phyloP scores from a whole-genome alignment of 164 flowering plant species.

The Akebia trifoliata region DNA sequence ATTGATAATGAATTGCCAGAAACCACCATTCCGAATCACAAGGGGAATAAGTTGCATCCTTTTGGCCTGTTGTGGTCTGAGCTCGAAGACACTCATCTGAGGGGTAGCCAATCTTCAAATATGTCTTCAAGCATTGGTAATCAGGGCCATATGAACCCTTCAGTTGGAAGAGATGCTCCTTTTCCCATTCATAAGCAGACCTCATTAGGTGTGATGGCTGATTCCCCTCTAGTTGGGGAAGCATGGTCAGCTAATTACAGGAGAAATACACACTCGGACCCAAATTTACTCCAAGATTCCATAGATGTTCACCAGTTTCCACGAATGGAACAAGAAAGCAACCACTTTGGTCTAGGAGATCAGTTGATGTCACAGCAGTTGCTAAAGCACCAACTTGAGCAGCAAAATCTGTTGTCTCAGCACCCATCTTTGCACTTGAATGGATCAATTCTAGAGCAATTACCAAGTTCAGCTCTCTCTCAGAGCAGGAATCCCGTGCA shows the following conservation, averaged over 20 bases:
- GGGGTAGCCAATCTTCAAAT: conserved; percentile 40
- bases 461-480: conserved; percentile 31
- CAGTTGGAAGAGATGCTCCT: conserved; percentile 28
- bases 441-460: conserved; percentile 47
- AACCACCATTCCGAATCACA: conserved; percentile 25
- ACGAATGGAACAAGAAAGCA: conserved; percentile 48
- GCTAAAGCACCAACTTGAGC: conserved; percentile 57
- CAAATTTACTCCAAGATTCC: conserved; percentile 32
- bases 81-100: conserved; percentile 45
- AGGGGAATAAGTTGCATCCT: conserved; percentile 59
- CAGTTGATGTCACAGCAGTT: conserved; percentile 47
- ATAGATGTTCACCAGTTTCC: conserved; percentile 35
- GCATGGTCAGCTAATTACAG: conserved; percentile 50
- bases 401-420: conserved; percentile 37
- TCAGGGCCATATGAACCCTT: conserved; percentile 21
- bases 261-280: conserved; percentile 31
- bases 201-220: conserved; percentile 32
- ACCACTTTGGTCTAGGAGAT: conserved; percentile 40
- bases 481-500: conserved; percentile 28
- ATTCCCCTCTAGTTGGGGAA: conserved; percentile 36
- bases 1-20: conserved; percentile 31
- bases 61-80: conserved; percentile 84
- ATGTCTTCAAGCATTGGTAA: conserved; percentile 25
- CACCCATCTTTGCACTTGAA: conserved; percentile 28
- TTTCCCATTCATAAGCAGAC: conserved; percentile 20